These are phyloP conservation scores for Tolypocladium tundrense DNA, from an alignment of 2,329 filamentous ascomycete genomes.

Conservation along the genomic window DNA sequence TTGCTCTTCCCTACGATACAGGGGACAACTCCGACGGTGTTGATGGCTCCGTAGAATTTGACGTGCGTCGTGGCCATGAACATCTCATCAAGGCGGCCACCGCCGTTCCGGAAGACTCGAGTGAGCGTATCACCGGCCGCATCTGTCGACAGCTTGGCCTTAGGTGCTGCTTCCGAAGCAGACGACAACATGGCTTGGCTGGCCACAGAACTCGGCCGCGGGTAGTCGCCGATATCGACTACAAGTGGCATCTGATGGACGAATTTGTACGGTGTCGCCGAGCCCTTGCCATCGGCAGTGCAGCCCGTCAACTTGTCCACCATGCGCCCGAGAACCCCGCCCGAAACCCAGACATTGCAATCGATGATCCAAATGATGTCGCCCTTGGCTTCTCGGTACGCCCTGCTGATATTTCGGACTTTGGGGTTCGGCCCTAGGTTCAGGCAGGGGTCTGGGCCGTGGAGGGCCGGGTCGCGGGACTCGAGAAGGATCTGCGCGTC, in stretches of 20 bases:
- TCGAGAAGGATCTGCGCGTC: slow-evolving; percentile 71
- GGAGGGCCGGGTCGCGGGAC: slow-evolving; percentile 65
- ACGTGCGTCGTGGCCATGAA: slow-evolving; percentile 91
- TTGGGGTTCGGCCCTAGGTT: slow-evolving; percentile 93
- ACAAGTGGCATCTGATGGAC: slow-evolving; percentile 89
- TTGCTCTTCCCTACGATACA: slow-evolving; percentile 96
- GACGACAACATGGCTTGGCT: slow-evolving; percentile 21
- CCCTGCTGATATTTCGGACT: slow-evolving; percentile 89
- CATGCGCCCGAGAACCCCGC: slow-evolving; percentile 73
- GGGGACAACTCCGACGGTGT: slow-evolving; percentile 79
- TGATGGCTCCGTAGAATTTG: slow-evolving; percentile 98
- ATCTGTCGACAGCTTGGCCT: slow-evolving; percentile 15
- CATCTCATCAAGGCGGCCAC: slow-evolving; percentile 82
- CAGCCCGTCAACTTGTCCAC: slow-evolving; percentile 76
- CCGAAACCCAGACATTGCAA: slow-evolving; percentile 89
- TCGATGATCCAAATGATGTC: slow-evolving; percentile 93
- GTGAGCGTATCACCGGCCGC: slow-evolving; percentile 12
- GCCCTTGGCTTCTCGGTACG: slow-evolving; percentile 77
- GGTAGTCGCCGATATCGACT: slow-evolving; percentile 52
- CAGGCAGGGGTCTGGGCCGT: slow-evolving; percentile 36
- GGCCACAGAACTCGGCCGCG: slow-evolving; percentile 7
- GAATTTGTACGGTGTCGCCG: slow-evolving; percentile 65
- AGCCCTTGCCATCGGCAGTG: slow-evolving; percentile 29
- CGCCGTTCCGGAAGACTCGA: slow-evolving; percentile 37
- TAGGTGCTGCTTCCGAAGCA: slow-evolving; percentile 19